phyloP scores from a whole-genome alignment of 106 monocot genomes.

The Amphibolis antarctica region DNA sequence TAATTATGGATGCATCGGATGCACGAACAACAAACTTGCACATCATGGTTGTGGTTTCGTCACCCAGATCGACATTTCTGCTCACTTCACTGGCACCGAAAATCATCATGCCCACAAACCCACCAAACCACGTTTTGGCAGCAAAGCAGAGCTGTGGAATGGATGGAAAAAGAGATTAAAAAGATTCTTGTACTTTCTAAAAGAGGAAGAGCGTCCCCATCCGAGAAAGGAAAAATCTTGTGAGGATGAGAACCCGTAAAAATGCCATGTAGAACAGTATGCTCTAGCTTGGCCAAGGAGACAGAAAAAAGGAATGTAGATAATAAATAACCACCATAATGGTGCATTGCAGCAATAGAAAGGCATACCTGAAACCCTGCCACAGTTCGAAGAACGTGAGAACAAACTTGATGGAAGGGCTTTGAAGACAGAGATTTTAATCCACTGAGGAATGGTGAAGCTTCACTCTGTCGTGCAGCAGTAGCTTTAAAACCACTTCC shows the following conservation, averaged over 20 bases:
- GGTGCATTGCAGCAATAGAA: background rate
- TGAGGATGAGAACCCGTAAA: background rate
- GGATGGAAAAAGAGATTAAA: background rate
- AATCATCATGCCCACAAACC: conserved; percentile 95
- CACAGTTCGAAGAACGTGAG: conserved; percentile 85
- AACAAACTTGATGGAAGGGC: conserved; percentile 99
- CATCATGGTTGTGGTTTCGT: conserved; percentile 96
- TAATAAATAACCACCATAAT: background rate
- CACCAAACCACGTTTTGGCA: conserved; percentile 95
- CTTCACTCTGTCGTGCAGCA: conserved; percentile 82
- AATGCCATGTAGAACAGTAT: background rate
- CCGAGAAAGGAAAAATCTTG: background rate
- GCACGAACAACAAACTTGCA: conserved; percentile 94
- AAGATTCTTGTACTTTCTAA: background rate
- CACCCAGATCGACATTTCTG: conserved; percentile 91
- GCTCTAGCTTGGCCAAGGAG: background rate
- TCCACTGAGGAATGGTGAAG: conserved; percentile 92
- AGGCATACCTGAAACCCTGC: conserved; percentile 87
- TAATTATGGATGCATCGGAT: conserved; percentile 75
- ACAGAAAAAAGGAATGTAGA: background rate
- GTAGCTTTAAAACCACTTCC: conserved; percentile 98
- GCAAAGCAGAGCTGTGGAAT: conserved; percentile 69
- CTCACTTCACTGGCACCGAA: conserved; percentile 98
- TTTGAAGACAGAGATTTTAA: conserved; percentile 74
- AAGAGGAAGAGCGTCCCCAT: background rate